Evolutionary conservation across 768 basidiomycete species (phyloP).

Genomic region (Leccinum broughii): DNA sequence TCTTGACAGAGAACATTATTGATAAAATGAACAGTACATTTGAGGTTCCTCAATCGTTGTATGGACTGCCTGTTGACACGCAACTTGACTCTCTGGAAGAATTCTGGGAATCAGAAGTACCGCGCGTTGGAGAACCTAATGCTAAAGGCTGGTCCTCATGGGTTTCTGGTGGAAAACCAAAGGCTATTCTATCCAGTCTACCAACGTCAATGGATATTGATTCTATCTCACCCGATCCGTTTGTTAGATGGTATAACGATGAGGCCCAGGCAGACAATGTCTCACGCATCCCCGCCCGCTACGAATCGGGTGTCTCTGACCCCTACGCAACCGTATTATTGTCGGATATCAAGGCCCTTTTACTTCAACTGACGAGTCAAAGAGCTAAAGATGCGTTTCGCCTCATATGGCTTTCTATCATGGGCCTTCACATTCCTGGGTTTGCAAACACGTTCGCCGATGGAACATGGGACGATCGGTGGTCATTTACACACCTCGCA

Average conservation of each 20-base stretch:
- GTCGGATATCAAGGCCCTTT: slow-evolving; percentile 61
- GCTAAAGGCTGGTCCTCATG: slow-evolving; percentile 63
- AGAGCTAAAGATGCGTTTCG: slow-evolving; percentile 59
- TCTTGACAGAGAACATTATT: slow-evolving; percentile 2
- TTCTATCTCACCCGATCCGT: slow-evolving; percentile 54
- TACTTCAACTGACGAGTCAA: slow-evolving; percentile 49
- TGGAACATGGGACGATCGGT: slow-evolving; percentile 66
- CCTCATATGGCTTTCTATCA: slow-evolving; percentile 65
- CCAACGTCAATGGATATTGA: slow-evolving; percentile 21
- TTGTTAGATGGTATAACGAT: slow-evolving; percentile 60
- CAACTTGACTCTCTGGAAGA: slow-evolving; percentile 66
- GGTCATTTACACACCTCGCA: slow-evolving; percentile 53
- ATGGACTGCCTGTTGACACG: slow-evolving; percentile 42
- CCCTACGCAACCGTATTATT: slow-evolving; percentile 76
- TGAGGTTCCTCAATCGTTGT: slow-evolving; percentile 49
- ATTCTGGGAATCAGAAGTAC: slow-evolving; percentile 82
- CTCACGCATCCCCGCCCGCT: slow-evolving; percentile 52
- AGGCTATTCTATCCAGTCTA: slow-evolving; percentile 15
- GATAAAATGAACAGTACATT: slow-evolving; percentile 49
- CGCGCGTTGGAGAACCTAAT: slow-evolving; percentile 68
- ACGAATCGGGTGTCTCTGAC: slow-evolving; percentile 53
- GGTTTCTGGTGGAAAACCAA: slow-evolving; percentile 36
- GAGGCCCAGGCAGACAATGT: slow-evolving; percentile 53
- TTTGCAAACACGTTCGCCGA: slow-evolving; percentile 45
- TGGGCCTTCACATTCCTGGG: slow-evolving; percentile 74